Evolutionary conservation across 441 rosid species (phyloP).

Genomic region (Arabidopsis lyrata): DNA sequence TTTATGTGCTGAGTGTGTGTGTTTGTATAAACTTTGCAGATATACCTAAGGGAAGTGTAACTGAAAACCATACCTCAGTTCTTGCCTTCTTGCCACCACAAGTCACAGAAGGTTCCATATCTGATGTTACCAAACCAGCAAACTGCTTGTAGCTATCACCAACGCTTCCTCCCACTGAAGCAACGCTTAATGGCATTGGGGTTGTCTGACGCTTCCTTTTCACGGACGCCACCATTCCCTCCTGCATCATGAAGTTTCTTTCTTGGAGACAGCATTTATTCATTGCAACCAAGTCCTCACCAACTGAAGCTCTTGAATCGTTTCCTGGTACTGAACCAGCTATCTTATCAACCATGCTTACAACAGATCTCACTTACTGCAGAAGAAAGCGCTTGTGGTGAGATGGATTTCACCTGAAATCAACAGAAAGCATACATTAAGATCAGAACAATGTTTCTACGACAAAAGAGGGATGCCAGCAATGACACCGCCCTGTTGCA

Average conservation of each 20-base stretch:
- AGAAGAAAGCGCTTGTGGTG: slow-evolving; percentile 71
- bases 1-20: background rate
- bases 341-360: slow-evolving; percentile 87
- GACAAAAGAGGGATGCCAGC: slow-evolving; percentile 20
- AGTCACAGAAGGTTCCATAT: slow-evolving; percentile 88
- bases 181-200: slow-evolving; percentile 75
- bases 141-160: slow-evolving; percentile 77
- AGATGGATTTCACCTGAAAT: slow-evolving; percentile 80
- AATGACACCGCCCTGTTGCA: slow-evolving; percentile 5
- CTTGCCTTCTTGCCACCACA: slow-evolving; percentile 79
- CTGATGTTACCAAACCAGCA: slow-evolving; percentile 70
- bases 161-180: slow-evolving; percentile 75
- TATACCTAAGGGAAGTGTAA: slow-evolving; percentile 16
- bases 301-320: slow-evolving; percentile 94
- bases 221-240: slow-evolving; percentile 70
- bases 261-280: slow-evolving; percentile 85
- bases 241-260: slow-evolving; percentile 77
- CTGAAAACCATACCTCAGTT: slow-evolving; percentile 62
- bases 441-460: slow-evolving; percentile 21
- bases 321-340: slow-evolving; percentile 90
- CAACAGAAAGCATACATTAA: slow-evolving; percentile 10
- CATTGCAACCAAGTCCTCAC: slow-evolving; percentile 94
- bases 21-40: background rate
- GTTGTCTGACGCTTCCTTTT: slow-evolving; percentile 84
- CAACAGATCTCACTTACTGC: slow-evolving; percentile 93